Evolutionary conservation across 192 early-diverging fungal species (phyloP).

Genomic region (Backusella macrospora): DNA sequence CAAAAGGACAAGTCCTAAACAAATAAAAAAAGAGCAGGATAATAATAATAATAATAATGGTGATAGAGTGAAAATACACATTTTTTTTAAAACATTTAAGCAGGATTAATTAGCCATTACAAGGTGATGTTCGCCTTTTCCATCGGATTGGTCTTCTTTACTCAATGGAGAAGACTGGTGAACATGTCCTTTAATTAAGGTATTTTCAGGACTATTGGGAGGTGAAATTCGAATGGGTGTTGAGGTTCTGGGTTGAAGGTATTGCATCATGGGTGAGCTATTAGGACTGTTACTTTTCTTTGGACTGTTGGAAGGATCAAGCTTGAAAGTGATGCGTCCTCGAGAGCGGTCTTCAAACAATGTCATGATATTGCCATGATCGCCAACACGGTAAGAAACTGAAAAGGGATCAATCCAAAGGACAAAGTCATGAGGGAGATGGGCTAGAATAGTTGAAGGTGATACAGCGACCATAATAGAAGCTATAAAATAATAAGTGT

Average conservation of each 20-base stretch:
- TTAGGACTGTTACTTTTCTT: constrained; percentile 23
- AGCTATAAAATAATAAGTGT: constrained; percentile 39
- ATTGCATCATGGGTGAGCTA: constrained; percentile 33
- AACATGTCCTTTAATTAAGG: neutral
- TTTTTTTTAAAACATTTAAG: neutral
- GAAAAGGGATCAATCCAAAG: constrained; percentile 79
- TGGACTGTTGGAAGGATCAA: constrained; percentile 12
- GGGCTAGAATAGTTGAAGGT: constrained; percentile 48
- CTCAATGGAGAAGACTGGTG: constrained; percentile 25
- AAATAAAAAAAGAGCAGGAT: neutral
- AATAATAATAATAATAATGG: neutral
- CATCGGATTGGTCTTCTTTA: constrained; percentile 22
- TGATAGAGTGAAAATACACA: neutral
- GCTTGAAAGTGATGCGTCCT: constrained; percentile 40
- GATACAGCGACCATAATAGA: constrained; percentile 52
- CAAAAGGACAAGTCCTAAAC: constrained; percentile 8
- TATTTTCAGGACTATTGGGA: constrained; percentile 38
- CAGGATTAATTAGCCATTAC: constrained; percentile 1
- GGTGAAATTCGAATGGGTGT: constrained; percentile 41
- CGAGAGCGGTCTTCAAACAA: constrained; percentile 67
- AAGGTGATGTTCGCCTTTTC: constrained; percentile 5
- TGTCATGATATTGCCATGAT: constrained; percentile 69
- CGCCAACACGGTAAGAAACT: constrained; percentile 74
- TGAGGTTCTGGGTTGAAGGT: constrained; percentile 37
- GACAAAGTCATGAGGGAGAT: constrained; percentile 69